phyloP scores from a whole-genome alignment of 768 basidiomycete genomes.

The Gelatoporia subvermispora region DNA sequence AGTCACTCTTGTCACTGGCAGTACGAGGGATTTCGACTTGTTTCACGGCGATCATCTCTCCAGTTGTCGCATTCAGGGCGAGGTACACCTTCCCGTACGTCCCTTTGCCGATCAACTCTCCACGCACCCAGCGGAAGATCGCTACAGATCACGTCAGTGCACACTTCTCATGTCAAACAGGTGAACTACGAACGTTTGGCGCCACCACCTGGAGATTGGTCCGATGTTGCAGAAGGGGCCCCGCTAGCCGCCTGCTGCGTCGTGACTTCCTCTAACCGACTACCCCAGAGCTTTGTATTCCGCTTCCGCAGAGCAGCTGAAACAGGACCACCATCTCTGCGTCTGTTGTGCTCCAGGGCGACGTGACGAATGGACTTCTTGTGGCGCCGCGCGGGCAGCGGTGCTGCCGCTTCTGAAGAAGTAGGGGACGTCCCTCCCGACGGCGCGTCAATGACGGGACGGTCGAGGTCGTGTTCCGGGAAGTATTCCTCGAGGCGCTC shows the following conservation, averaged over 20 bases:
- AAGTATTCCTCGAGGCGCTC: slow-evolving; percentile 93
- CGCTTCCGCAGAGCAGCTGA: slow-evolving; percentile 64
- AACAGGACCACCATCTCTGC: slow-evolving; percentile 45
- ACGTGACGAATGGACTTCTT: slow-evolving; percentile 94
- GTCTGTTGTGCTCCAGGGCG: slow-evolving; percentile 81
- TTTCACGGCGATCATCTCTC: slow-evolving; percentile 99
- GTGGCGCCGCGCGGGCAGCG: slow-evolving; percentile 39
- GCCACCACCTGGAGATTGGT: slow-evolving; percentile 20
- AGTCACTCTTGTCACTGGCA: slow-evolving; percentile 85
- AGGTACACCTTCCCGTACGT: slow-evolving; percentile 96
- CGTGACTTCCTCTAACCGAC: slow-evolving; percentile 88
- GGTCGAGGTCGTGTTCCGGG: slow-evolving; percentile 93
- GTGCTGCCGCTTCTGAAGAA: slow-evolving; percentile 44
- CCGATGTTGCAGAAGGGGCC: slow-evolving; percentile 32
- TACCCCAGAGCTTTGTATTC: slow-evolving; percentile 95
- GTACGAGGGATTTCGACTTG: slow-evolving; percentile 95
- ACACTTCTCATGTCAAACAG: slow-evolving; percentile 4
- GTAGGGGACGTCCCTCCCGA: slow-evolving; percentile 80
- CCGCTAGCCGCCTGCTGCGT: slow-evolving; percentile 57
- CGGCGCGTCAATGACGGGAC: slow-evolving; percentile 86
- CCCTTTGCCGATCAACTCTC: slow-evolving; percentile 95
- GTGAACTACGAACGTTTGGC: slow-evolving; percentile 52
- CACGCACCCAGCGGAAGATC: slow-evolving; percentile 98
- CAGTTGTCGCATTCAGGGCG: slow-evolving; percentile 91
- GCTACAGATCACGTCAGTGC: slow-evolving; percentile 34